Percentiles rank a stretch among this genome's conserved stretches.
These are phyloP conservation scores for Phoma herbarum DNA, from an alignment of 2,329 filamentous ascomycete genomes.

Conservation along the genomic window DNA sequence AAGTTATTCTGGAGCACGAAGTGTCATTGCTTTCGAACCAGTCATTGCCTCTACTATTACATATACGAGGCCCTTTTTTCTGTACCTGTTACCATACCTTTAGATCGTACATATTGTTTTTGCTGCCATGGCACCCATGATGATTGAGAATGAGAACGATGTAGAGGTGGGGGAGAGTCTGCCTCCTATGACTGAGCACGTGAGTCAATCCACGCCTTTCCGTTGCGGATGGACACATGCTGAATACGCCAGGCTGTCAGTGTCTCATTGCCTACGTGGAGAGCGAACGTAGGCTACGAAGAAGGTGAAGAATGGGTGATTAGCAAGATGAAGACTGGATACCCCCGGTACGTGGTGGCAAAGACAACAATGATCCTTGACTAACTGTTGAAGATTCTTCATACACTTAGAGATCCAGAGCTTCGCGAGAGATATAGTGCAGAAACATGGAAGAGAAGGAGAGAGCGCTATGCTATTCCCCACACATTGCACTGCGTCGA, in stretches of 20 bases:
- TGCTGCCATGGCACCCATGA: constrained; percentile 38
- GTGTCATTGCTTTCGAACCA: constrained; percentile 15
- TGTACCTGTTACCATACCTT: constrained; percentile 11
- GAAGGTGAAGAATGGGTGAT: constrained; percentile 91
- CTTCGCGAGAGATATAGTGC: constrained; percentile 73
- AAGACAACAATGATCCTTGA: background rate
- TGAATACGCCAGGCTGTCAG: constrained; percentile 78
- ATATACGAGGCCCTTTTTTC: constrained; percentile 9
- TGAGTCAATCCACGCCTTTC: constrained; percentile 38
- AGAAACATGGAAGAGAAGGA: constrained; percentile 67
- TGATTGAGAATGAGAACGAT: constrained; percentile 40
- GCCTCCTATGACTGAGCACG: constrained; percentile 52
- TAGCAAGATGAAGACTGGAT: constrained; percentile 84
- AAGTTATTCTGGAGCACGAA: constrained; percentile 16
- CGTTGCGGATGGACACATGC: constrained; percentile 9
- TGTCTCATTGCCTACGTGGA: constrained; percentile 94
- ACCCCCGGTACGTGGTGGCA: constrained; percentile 71
- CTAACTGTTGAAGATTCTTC: constrained; percentile 73
- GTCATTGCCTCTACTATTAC: constrained; percentile 17
- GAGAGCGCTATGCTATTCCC: constrained; percentile 86
- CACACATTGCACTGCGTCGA: constrained; percentile 70
- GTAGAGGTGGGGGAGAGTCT: constrained; percentile 52
- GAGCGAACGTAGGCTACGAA: constrained; percentile 89
- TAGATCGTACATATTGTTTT: constrained; percentile 9
- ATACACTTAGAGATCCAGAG: constrained; percentile 83